Evolutionary conservation across 2,329 filamentous ascomycete species (phyloP).

Genomic region (Kalmusia sp.): DNA sequence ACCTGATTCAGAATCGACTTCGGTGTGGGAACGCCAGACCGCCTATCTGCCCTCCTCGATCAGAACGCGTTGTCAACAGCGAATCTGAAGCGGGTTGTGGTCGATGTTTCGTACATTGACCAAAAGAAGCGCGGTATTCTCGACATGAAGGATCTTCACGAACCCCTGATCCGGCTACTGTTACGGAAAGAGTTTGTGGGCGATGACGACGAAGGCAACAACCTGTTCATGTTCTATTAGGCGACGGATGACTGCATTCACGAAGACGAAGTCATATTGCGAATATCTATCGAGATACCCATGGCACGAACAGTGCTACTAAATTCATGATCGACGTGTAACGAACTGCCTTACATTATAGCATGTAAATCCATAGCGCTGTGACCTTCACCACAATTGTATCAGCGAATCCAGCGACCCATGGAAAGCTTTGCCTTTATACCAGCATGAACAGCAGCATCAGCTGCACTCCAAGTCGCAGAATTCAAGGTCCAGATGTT

Average conservation of each 20-base stretch:
- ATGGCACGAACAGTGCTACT: too few relatives aligned
- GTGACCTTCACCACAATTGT: too few relatives aligned
- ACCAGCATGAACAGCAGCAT: too few relatives aligned
- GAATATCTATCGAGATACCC: too few relatives aligned
- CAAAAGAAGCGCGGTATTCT: constrained; percentile 92
- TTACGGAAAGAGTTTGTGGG: constrained; percentile 70
- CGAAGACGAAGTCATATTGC: not conserved
- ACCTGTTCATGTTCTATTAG: constrained; percentile 43
- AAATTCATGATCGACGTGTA: too few relatives aligned
- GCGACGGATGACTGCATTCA: not conserved
- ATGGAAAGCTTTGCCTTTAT: too few relatives aligned
- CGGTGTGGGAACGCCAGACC: constrained; percentile 86
- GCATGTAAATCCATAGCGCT: too few relatives aligned
- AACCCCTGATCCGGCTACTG: constrained; percentile 79
- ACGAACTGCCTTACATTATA: too few relatives aligned
- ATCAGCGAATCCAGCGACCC: too few relatives aligned
- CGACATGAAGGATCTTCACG: constrained; percentile 92
- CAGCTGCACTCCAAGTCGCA: too few relatives aligned
- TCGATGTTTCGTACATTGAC: constrained; percentile 93
- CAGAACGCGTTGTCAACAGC: constrained; percentile 76
- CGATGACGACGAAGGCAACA: constrained; percentile 32
- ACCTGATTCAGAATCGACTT: constrained; percentile 73
- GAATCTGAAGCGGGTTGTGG: constrained; percentile 77
- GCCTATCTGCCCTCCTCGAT: constrained; percentile 82
- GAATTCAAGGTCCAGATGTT: too few relatives aligned